These are phyloP conservation scores for Ceratonia siliqua DNA, from an alignment of 306 rosid genomes.

Conservation along the genomic window DNA sequence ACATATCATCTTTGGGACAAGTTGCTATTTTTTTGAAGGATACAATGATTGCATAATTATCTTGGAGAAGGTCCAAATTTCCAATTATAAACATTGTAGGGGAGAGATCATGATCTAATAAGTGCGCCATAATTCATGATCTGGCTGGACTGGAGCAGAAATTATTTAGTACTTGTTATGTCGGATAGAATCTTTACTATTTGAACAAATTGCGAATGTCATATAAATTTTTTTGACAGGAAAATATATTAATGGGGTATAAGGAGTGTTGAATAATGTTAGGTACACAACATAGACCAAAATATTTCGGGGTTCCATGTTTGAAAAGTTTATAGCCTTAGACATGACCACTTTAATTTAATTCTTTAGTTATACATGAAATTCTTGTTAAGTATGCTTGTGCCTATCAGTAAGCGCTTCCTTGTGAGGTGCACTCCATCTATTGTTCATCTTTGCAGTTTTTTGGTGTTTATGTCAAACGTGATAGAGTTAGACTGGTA, in stretches of 20 bases:
- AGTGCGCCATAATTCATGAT: not conserved
- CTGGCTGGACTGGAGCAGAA: not conserved
- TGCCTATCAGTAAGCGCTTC: not conserved
- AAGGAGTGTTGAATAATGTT: not conserved
- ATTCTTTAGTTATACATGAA: not conserved
- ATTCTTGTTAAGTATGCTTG: not conserved
- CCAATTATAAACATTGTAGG: not conserved
- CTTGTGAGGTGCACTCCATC: not conserved
- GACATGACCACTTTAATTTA: not conserved
- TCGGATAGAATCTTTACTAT: not conserved
- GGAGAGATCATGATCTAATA: not conserved
- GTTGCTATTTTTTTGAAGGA: not conserved
- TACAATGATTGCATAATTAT: not conserved
- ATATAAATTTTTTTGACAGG: not conserved
- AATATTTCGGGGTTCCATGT: not conserved
- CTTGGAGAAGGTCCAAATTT: not conserved
- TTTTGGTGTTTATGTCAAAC: not conserved
- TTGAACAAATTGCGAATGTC: slow-evolving; percentile 7
- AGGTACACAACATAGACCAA: not conserved
- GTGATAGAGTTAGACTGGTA: not conserved
- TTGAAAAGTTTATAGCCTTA: not conserved
- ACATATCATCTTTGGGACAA: not conserved
- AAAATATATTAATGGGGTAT: not conserved
- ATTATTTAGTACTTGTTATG: not conserved
- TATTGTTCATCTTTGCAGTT: not conserved